Percentiles rank a stretch among this genome's conserved stretches.
Evolutionary conservation across 2,329 filamentous ascomycete genomes (phyloP).

Genomic region (Teratosphaeria zuluensis): DNA sequence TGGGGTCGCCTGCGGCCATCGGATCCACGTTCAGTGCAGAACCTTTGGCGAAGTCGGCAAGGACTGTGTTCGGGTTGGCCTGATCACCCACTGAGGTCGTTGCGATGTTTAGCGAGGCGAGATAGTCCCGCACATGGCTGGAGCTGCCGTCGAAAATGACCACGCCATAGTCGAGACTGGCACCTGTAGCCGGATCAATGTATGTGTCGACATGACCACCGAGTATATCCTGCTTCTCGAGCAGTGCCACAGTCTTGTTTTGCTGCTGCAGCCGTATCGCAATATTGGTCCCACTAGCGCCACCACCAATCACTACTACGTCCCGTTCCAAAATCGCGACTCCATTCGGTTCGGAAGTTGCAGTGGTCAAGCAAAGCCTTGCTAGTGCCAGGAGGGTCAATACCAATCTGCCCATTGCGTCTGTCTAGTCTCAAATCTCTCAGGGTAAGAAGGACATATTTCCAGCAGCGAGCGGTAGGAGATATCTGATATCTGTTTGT

Average conservation of each 20-base stretch:
- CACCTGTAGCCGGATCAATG: slow-evolving; percentile 26
- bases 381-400: background rate
- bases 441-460: background rate
- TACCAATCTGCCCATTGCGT: background rate
- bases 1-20: slow-evolving; percentile 1
- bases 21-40: background rate
- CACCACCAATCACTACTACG: slow-evolving; percentile 35
- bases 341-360: background rate
- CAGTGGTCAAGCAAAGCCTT: background rate
- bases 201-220: slow-evolving; percentile 45
- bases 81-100: background rate
- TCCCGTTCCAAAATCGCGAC: slow-evolving; percentile 10
- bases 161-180: slow-evolving; percentile 30
- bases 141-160: slow-evolving; percentile 32
- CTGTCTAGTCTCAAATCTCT: background rate
- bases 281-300: slow-evolving; percentile 32
- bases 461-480: no score
- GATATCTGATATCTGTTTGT: no score
- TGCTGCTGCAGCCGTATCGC: slow-evolving; percentile 31
- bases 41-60: slow-evolving; percentile 24
- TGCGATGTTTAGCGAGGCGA: background rate
- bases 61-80: slow-evolving; percentile 6
- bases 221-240: slow-evolving; percentile 31
- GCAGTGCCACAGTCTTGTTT: slow-evolving; percentile 28
- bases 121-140: background rate